Evolutionary conservation across 225 moss, liverwort and hornwort genomes (phyloP), one percentile per base, ranked within the genome.

Genomic region (Sphagnum contortum): DNA sequence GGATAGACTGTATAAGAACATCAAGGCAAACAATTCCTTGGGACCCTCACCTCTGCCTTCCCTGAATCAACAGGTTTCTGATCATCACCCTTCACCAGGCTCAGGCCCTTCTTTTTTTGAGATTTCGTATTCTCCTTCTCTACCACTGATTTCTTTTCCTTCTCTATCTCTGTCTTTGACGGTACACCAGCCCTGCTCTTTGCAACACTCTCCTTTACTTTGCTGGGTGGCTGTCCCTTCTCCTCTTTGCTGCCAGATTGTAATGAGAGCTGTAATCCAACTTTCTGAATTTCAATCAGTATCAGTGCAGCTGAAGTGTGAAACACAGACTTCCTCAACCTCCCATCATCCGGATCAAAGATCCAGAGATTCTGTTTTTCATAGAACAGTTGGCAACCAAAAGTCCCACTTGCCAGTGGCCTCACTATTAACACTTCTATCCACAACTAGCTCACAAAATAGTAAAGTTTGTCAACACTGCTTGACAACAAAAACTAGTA

Each of bases 101-200:
- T 78, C 44, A 50, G 60, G 8, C 46, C n/a, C 61, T 84, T 84
- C 48, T 67, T 77, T 75, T 76, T 81, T 4, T 55, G 6, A 12
- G 78, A 59, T 54, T 71, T 80, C 48, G 51, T 84, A 44, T 47
- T 48, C 44, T 75, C 75, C 61, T 75, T 78, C 57, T 75, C 76
- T 5, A 48, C 68, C 51, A 50, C 1, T 50, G 54, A 68, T 72
- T 81, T 60, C 50, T 9, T 55, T 6, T 8, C 7, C 47, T 76
- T 81, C 8, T 78, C 84, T 48, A 64, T 70, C 44, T 70, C 70
- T 49, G 50, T 63, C 69, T 69, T 81, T 0, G 62, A 1, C 12
- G 57, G 6, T 60, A 68, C 48, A 57, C 47, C 59, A 11, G 60
- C 9, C 59, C 71, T 85, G 48, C 3, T 62, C 64, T 70, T 73